These are phyloP conservation scores for Globisporangium radiosum DNA, from an alignment of 352 stramenopile species.

Conservation along the genomic window DNA sequence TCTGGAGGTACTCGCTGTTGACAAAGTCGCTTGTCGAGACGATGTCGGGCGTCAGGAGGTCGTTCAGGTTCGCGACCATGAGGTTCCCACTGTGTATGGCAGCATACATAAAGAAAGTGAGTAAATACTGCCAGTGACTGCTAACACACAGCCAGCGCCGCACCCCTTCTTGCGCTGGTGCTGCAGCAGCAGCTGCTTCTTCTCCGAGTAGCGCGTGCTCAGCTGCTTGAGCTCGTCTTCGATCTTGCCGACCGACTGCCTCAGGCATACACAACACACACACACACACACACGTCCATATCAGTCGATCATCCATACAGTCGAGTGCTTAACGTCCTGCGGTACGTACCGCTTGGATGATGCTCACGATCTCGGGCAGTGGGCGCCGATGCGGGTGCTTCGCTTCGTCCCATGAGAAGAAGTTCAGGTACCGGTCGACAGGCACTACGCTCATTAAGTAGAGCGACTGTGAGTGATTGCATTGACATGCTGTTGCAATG, in stretches of 20 bases:
- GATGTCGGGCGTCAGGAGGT: conserved; percentile 89
- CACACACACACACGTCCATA: not conserved
- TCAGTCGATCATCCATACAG: not conserved
- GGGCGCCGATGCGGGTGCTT: conserved; percentile 95
- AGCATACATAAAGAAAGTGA: not conserved
- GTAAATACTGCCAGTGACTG: not conserved
- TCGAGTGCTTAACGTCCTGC: not conserved
- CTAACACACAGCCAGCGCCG: not conserved
- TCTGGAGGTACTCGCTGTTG: conserved; percentile 97
- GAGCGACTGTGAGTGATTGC: not conserved
- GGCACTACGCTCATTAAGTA: conserved; percentile 44
- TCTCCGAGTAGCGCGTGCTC: conserved; percentile 90
- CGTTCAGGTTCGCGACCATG: conserved; percentile 92
- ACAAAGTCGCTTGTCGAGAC: conserved; percentile 89
- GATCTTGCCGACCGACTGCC: conserved; percentile 88
- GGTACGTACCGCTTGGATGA: conserved; percentile 86
- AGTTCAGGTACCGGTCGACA: conserved; percentile 92
- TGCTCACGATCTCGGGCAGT: conserved; percentile 93
- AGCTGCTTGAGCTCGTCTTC: conserved; percentile 97
- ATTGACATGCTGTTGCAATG: not conserved
- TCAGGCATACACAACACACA: not conserved
- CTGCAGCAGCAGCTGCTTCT: conserved; percentile 85
- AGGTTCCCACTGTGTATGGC: conserved; percentile 77
- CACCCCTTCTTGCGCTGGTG: conserved; percentile 92
- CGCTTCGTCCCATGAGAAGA: conserved; percentile 97